Conservation (phyloP, 1,139 yeast genomes). For the Debaryomycetaceae sp. region DNA sequence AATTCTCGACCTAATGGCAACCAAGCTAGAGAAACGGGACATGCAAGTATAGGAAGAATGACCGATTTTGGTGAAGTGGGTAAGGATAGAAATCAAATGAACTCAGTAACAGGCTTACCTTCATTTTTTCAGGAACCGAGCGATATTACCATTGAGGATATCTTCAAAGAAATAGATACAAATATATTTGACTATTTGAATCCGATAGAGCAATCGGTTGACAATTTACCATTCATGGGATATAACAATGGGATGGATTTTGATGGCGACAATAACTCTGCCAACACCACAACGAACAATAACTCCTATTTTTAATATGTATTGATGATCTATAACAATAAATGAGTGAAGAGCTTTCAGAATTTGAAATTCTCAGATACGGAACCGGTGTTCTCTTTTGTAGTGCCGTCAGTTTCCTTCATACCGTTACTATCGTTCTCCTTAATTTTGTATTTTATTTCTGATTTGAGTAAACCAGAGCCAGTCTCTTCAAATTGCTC, state of each 20-base stretch:
- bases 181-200: constrained; percentile 27
- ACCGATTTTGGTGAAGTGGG: not conserved
- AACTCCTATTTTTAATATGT: not conserved
- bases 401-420: constrained; percentile 1
- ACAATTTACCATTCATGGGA: constrained; percentile 7
- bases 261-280: constrained; percentile 6
- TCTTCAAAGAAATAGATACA: constrained; percentile 30
- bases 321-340: not conserved
- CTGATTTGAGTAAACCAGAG: constrained; percentile 15
- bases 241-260: not conserved
- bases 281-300: not conserved
- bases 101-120: not conserved
- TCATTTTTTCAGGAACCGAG: not conserved
- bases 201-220: constrained; percentile 23
- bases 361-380: constrained; percentile 9
- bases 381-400: constrained; percentile 1
- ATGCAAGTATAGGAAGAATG: not conserved
- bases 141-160: constrained; percentile 13
- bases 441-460: constrained; percentile 18
- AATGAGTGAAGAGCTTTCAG: not conserved
- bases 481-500: constrained; percentile 16
- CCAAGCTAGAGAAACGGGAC: not conserved
- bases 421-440: constrained; percentile 4
- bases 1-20: not conserved
- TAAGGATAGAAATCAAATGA: not conserved